Conservation (phyloP, 139 green algal species). For the Chlamydomonas schloesseri region DNA sequence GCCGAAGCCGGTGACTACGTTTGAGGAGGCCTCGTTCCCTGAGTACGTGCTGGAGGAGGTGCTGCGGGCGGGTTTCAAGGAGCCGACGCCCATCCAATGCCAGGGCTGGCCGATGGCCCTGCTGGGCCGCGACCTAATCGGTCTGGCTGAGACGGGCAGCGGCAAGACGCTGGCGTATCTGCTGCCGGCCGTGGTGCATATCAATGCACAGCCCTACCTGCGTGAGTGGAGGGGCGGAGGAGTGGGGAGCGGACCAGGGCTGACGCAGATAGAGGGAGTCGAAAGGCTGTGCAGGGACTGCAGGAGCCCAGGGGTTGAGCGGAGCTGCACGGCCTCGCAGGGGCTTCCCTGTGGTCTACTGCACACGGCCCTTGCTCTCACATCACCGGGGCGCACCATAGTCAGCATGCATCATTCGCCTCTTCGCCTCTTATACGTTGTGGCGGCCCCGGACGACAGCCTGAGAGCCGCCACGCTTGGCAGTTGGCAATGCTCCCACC, state of each 20-base stretch:
- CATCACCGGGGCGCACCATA: too few species aligned
- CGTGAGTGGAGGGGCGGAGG: constrained; percentile 65
- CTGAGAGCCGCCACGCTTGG: too few species aligned
- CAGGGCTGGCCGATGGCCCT: constrained; percentile 93
- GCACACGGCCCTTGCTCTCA: too few species aligned
- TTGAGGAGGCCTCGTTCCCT: constrained; percentile 88
- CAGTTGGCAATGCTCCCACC: too few species aligned
- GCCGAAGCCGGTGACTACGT: constrained; percentile 81
- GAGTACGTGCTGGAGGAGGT: constrained; percentile 91
- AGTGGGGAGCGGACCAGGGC: too few species aligned
- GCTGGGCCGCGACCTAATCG: constrained; percentile 87
- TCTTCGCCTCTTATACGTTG: too few species aligned
- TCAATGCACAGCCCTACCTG: constrained; percentile 94
- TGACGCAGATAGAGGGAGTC: too few species aligned
- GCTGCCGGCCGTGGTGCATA: constrained; percentile 91
- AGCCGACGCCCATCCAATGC: constrained; percentile 91
- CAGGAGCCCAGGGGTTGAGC: too few species aligned
- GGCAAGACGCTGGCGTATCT: constrained; percentile 94
- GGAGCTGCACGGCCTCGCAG: too few species aligned
- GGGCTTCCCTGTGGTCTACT: too few species aligned
- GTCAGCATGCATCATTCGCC: too few species aligned
- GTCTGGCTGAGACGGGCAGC: constrained; percentile 90
- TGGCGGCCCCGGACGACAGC: too few species aligned
- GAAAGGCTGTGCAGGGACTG: not conserved
- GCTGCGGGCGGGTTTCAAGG: constrained; percentile 73